Conservation (phyloP, 805 yeast genomes). For the Saturnispora galanensis region DNA sequence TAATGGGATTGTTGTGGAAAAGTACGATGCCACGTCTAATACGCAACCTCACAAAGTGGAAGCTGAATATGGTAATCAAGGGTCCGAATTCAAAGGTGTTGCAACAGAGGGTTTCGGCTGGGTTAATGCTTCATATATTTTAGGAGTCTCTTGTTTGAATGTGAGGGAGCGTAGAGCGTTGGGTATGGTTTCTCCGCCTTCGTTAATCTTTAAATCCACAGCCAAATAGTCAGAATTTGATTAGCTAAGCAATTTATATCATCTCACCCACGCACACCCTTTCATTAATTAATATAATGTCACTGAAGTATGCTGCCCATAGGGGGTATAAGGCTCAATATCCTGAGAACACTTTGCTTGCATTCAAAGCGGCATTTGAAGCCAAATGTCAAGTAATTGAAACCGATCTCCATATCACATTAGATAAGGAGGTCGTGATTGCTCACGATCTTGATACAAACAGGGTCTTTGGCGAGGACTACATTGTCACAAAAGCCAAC, state of each 20-base stretch:
- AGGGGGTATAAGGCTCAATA: constrained; percentile 18
- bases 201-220: constrained; percentile 10
- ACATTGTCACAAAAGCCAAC: constrained; percentile 19
- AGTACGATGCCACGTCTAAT: constrained; percentile 79
- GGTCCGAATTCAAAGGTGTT: constrained; percentile 83
- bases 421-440: constrained; percentile 26
- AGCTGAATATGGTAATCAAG: constrained; percentile 97
- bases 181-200: constrained; percentile 72
- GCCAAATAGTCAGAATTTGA: neutral
- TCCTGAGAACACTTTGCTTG: constrained; percentile 30
- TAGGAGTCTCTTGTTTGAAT: constrained; percentile 62
- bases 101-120: constrained; percentile 97
- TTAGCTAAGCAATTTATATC: neutral
- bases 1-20: constrained; percentile 92
- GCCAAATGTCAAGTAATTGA: constrained; percentile 28
- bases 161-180: constrained; percentile 63
- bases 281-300: neutral
- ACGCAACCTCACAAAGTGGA: constrained; percentile 84
- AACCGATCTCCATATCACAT: constrained; percentile 29
- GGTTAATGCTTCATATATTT: constrained; percentile 82
- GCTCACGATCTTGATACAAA: constrained; percentile 28
- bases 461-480: constrained; percentile 26
- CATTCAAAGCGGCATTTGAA: constrained; percentile 27
- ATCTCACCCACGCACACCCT: too few relatives aligned
- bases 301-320: constrained; percentile 3